These are phyloP conservation scores for Plenodomus lindquistii DNA, from an alignment of 2,329 filamentous ascomycete genomes.

Conservation along the genomic window DNA sequence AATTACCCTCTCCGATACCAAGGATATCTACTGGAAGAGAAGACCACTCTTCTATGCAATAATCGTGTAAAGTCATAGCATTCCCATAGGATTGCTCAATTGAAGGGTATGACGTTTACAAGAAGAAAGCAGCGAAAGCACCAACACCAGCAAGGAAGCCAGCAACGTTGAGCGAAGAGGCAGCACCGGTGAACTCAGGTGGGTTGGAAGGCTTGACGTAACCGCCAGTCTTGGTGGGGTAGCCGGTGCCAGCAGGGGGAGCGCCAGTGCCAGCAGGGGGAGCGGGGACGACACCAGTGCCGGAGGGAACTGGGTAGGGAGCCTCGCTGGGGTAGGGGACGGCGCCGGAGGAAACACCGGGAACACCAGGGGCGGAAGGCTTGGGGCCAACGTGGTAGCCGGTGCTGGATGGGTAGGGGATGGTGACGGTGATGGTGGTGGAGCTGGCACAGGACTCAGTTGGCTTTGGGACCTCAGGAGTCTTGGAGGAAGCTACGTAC, in stretches of 20 bases:
- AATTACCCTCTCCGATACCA: constrained; percentile 32
- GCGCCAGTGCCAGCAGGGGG: constrained; percentile 12
- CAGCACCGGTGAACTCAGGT: constrained; percentile 45
- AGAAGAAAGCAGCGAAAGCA: constrained; percentile 49
- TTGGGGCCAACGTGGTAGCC: constrained; percentile 3
- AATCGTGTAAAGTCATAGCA: constrained; percentile 48
- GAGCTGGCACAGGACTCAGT: constrained; percentile 43
- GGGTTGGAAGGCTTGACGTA: constrained; percentile 37
- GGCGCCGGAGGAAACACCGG: background rate
- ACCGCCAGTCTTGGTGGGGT: constrained; percentile 35
- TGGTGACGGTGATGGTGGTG: constrained; percentile 49
- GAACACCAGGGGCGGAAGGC: constrained; percentile 8
- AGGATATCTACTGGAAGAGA: constrained; percentile 32
- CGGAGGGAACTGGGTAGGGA: constrained; percentile 19
- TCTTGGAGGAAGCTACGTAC: constrained; percentile 3
- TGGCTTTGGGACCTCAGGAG: constrained; percentile 14
- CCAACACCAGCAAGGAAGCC: constrained; percentile 47
- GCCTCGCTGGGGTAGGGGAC: constrained; percentile 16
- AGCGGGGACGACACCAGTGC: constrained; percentile 15
- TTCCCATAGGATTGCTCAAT: constrained; percentile 33
- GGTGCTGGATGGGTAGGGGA: constrained; percentile 45
- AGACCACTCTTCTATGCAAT: constrained; percentile 23
- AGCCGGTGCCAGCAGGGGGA: constrained; percentile 32
- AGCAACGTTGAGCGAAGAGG: constrained; percentile 40
- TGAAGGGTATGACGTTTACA: constrained; percentile 46